These are phyloP conservation scores for Podospora pseudopauciseta DNA, from an alignment of 495 filamentous ascomycete genomes.

Conservation along the genomic window DNA sequence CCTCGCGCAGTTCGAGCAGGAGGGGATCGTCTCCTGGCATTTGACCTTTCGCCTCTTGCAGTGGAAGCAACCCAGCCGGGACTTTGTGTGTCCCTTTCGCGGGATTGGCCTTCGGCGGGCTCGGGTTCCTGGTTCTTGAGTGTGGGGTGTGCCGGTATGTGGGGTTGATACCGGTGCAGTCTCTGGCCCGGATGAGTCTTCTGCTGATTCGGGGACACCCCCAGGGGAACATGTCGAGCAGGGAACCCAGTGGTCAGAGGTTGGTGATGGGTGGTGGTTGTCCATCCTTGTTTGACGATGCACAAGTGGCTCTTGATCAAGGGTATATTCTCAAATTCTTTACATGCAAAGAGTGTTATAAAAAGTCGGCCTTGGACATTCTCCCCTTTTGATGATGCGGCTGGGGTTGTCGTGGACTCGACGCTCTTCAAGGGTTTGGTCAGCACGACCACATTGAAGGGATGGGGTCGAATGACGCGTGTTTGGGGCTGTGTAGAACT, in stretches of 20 bases:
- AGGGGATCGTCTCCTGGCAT: constrained; percentile 51
- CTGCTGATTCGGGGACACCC: background rate
- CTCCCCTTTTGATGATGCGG: too few relatives aligned
- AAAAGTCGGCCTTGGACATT: too few relatives aligned
- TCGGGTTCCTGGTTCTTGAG: background rate
- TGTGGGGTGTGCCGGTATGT: background rate
- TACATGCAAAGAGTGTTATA: background rate
- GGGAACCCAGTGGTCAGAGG: background rate
- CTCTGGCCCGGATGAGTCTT: background rate
- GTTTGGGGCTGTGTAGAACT: background rate
- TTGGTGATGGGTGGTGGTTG: background rate
- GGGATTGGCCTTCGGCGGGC: constrained; percentile 33
- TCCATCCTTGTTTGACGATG: background rate
- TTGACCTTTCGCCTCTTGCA: constrained; percentile 58
- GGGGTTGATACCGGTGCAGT: background rate
- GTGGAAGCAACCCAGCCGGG: constrained; percentile 51
- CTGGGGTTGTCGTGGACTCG: background rate
- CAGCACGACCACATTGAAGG: background rate
- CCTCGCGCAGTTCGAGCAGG: constrained; percentile 51
- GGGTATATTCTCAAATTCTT: background rate
- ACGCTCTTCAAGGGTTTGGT: background rate
- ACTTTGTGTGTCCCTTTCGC: constrained; percentile 51
- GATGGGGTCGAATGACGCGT: background rate
- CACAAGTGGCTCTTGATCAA: background rate
- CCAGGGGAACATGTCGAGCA: background rate